phyloP scores from a whole-genome alignment of 148 eudicot species.

The Silene latifolia region DNA sequence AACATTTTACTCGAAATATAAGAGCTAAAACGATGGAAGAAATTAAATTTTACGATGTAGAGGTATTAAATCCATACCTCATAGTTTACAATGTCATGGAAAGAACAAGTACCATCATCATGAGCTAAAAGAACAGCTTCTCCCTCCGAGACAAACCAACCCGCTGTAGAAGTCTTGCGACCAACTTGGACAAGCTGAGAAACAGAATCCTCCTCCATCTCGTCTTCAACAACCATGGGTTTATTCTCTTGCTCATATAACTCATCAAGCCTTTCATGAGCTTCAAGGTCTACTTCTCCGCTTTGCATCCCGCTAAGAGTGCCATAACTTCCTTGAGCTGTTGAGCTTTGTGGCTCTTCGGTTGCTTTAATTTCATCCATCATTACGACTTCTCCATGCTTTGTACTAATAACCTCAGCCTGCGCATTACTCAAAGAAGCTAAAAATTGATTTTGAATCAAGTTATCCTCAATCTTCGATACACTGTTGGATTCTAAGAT shows the following conservation, averaged over 20 bases:
- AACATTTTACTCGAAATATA: background rate
- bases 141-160: constrained; percentile 94
- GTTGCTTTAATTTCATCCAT: constrained; percentile 40
- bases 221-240: constrained; percentile 49
- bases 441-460: constrained; percentile 48
- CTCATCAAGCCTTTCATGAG: constrained; percentile 63
- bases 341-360: constrained; percentile 37
- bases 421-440: constrained; percentile 44
- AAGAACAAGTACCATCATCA: constrained; percentile 75
- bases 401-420: constrained; percentile 19
- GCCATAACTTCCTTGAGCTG: constrained; percentile 25
- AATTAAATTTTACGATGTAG: no score
- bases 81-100: constrained; percentile 65
- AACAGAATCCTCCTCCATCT: constrained; percentile 40
- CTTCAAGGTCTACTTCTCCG: constrained; percentile 39
- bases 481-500: constrained; percentile 16
- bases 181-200: constrained; percentile 63
- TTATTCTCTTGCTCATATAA: constrained; percentile 63
- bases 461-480: constrained; percentile 34
- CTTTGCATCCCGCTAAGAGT: constrained; percentile 23
- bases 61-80: constrained; percentile 47
- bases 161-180: constrained; percentile 61
- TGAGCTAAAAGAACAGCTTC: constrained; percentile 92
- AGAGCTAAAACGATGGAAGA: background rate
- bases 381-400: constrained; percentile 11